These are phyloP conservation scores for Mycena rosella DNA, from an alignment of 768 basidiomycete species.

Conservation along the genomic window DNA sequence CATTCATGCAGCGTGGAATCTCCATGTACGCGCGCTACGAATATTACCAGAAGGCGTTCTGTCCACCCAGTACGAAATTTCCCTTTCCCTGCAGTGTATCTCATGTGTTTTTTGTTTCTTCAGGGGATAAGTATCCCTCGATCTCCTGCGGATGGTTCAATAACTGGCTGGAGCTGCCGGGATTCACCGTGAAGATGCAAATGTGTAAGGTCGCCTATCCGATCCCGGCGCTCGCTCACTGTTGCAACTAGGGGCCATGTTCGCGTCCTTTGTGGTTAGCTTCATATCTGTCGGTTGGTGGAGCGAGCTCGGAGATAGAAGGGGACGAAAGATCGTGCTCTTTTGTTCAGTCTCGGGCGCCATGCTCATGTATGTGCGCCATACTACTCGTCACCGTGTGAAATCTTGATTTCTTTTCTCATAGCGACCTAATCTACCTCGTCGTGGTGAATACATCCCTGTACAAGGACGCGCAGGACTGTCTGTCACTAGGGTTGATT, in stretches of 20 bases:
- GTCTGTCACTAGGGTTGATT: constrained; percentile 26
- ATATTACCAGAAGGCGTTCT: too few relatives aligned
- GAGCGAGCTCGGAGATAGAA: constrained; percentile 19
- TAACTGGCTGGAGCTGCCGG: constrained; percentile 20
- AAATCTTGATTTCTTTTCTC: not conserved
- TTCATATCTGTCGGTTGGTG: constrained; percentile 30
- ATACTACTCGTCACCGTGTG: not conserved
- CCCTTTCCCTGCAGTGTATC: too few relatives aligned
- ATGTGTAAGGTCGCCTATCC: constrained; percentile 7
- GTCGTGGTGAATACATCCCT: constrained; percentile 7
- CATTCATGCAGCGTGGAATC: too few relatives aligned
- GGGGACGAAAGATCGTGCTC: constrained; percentile 13
- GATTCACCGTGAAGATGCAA: constrained; percentile 17
- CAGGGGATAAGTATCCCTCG: too few relatives aligned
- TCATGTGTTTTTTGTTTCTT: too few relatives aligned
- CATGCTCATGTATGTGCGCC: constrained; percentile 14
- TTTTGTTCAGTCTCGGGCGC: constrained; percentile 10
- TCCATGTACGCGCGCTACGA: too few relatives aligned
- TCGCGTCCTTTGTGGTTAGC: constrained; percentile 30
- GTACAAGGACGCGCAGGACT: constrained; percentile 6
- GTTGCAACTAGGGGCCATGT: constrained; percentile 5
- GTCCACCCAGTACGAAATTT: too few relatives aligned
- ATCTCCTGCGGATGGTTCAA: constrained; percentile 24
- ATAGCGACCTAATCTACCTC: constrained; percentile 25
- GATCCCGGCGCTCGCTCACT: not conserved